Conservation (phyloP, 768 basidiomycete species). For the Obba rivulosa region DNA sequence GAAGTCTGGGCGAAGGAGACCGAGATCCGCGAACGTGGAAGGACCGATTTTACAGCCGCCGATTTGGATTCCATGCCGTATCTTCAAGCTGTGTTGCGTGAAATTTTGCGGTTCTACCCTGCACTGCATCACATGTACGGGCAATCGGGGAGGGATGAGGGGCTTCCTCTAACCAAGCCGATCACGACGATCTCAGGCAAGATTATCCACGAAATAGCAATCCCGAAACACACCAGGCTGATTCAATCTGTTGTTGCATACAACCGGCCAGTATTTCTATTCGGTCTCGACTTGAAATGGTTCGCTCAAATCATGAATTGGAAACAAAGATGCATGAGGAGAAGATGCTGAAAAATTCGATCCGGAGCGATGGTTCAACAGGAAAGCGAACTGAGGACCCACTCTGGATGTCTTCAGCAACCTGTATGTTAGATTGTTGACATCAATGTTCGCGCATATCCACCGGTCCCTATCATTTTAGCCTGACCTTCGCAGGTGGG, state of each 20-base stretch:
- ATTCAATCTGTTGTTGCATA: conserved; percentile 50
- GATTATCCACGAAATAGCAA: conserved; percentile 35
- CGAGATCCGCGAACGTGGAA: conserved; percentile 30
- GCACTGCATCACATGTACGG: conserved; percentile 49
- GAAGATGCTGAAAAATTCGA: conserved; percentile 25
- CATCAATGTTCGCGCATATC: too few relatives aligned
- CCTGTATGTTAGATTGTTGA: conserved; percentile 29
- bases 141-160: conserved; percentile 44
- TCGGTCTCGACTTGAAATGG: background rate
- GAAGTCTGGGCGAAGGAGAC: conserved; percentile 42
- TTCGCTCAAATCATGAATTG: background rate
- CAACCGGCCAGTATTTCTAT: conserved; percentile 36
- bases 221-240: conserved; percentile 47
- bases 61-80: conserved; percentile 50
- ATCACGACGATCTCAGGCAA: conserved; percentile 42
- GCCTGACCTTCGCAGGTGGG: conserved; percentile 23
- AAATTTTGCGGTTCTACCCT: conserved; percentile 50
- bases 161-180: conserved; percentile 54
- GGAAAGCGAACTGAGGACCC: conserved; percentile 29
- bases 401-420: conserved; percentile 43
- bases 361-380: conserved; percentile 25
- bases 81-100: conserved; percentile 46
- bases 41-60: conserved; percentile 35
- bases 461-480: background rate
- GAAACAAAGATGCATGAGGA: conserved; percentile 25